Percentiles rank a stretch among this genome's conserved stretches.
phyloP scores from a whole-genome alignment of 495 filamentous ascomycete genomes.

The Hypoxylon lienhwacheense region DNA sequence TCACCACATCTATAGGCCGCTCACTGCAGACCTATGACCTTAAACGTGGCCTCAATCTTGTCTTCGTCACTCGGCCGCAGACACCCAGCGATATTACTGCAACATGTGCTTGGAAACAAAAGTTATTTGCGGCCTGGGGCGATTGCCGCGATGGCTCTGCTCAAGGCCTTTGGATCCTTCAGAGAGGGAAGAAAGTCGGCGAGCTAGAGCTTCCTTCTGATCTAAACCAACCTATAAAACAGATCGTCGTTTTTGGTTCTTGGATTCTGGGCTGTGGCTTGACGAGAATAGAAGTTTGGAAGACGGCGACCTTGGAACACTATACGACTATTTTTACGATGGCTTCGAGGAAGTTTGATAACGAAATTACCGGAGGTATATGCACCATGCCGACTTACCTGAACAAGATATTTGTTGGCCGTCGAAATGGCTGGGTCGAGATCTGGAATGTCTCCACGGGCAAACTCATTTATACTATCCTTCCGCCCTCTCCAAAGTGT shows the following conservation, averaged over 20 bases:
- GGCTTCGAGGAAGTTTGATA: constrained; percentile 51
- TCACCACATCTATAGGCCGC: constrained; percentile 89
- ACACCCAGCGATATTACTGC: constrained; percentile 85
- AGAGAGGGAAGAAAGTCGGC: constrained; percentile 83
- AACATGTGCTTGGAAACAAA: constrained; percentile 84
- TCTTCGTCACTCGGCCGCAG: constrained; percentile 88
- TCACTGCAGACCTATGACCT: constrained; percentile 94
- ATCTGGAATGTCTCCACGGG: constrained; percentile 96
- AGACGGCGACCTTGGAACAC: constrained; percentile 77
- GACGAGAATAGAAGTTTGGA: constrained; percentile 85
- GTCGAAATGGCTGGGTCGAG: constrained; percentile 84
- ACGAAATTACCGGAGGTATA: constrained; percentile 69
- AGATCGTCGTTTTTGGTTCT: constrained; percentile 80
- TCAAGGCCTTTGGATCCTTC: constrained; percentile 88
- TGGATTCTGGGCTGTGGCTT: constrained; percentile 85
- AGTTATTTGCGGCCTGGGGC: constrained; percentile 84
- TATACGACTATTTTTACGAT: constrained; percentile 75
- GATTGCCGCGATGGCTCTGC: constrained; percentile 50
- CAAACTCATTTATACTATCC: constrained; percentile 82
- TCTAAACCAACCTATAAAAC: constrained; percentile 67
- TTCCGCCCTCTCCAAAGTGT: constrained; percentile 64
- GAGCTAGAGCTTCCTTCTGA: constrained; percentile 67
- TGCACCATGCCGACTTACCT: constrained; percentile 88
- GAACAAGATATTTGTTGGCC: constrained; percentile 91
- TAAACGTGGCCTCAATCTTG: constrained; percentile 79